Evolutionary conservation across 208 protist species (phyloP).

Genomic region (Entamoeba dispar): DNA sequence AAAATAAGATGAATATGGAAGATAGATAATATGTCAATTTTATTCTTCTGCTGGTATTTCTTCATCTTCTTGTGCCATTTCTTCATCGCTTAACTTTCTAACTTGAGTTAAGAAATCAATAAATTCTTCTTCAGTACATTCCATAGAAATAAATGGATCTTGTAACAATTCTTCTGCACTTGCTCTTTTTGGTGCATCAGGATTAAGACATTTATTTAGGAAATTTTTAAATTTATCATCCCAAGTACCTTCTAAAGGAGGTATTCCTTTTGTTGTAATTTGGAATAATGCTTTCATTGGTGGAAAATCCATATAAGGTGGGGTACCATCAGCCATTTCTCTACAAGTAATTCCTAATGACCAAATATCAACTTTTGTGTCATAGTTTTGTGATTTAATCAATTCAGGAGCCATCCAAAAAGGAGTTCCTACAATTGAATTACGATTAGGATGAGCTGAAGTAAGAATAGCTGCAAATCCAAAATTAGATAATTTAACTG

Average conservation of each 20-base stretch:
- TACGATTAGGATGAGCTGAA: not conserved
- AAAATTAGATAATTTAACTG: conserved; percentile 21
- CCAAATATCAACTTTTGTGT: conserved; percentile 13
- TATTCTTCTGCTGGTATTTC: not conserved
- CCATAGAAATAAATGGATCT: not conserved
- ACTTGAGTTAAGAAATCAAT: not conserved
- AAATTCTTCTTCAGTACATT: not conserved
- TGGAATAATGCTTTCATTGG: not conserved
- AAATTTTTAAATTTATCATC: conserved; percentile 8
- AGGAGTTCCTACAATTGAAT: not conserved
- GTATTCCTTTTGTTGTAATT: not conserved
- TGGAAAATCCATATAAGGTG: conserved; percentile 1
- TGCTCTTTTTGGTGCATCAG: conserved; percentile 1
- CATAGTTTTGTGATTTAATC: not conserved
- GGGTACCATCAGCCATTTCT: conserved; percentile 9
- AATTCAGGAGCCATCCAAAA: conserved; percentile 24
- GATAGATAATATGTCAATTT: too few relatives aligned
- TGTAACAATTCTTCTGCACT: not conserved
- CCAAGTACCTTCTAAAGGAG: not conserved
- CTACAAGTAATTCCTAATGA: not conserved
- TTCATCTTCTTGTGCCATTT: not conserved
- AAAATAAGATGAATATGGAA: too few relatives aligned
- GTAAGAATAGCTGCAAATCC: not conserved
- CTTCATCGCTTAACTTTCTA: not conserved
- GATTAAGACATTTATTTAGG: conserved; percentile 4